Evolutionary conservation across 306 rosid genomes (phyloP).

Genomic region (Prunus armeniaca): DNA sequence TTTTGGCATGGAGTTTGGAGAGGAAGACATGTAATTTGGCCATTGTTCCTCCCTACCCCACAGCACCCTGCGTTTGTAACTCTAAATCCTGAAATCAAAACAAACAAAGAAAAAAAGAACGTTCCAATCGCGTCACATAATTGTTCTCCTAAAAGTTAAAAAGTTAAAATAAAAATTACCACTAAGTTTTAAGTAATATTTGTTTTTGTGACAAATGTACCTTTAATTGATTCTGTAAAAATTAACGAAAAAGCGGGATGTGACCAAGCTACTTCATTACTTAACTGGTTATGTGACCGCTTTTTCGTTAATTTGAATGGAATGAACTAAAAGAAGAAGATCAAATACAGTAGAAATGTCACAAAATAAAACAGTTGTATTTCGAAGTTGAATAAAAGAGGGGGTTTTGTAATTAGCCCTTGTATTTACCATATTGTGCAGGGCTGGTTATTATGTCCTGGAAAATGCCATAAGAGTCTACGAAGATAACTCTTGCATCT

Average conservation of each 20-base stretch:
- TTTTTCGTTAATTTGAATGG: background rate
- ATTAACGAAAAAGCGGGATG: background rate
- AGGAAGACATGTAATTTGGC: conserved; percentile 83
- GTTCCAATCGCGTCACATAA: background rate
- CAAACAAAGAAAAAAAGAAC: background rate
- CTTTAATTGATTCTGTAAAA: background rate
- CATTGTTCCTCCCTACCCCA: conserved; percentile 94
- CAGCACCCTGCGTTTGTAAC: conserved; percentile 76
- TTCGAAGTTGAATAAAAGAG: background rate
- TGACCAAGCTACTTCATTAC: background rate
- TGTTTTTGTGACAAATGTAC: background rate
- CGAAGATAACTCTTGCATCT: conserved; percentile 63
- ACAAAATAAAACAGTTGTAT: background rate
- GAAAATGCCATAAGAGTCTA: conserved; percentile 71
- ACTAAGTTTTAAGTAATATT: background rate
- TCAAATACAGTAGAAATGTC: background rate
- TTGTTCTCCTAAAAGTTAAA: background rate
- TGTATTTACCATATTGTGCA: conserved; percentile 57
- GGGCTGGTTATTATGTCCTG: conserved; percentile 67
- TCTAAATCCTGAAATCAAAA: conserved; percentile 52
- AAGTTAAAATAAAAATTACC: background rate
- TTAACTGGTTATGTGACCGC: background rate
- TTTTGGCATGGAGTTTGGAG: conserved; percentile 71
- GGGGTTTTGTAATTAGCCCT: background rate
- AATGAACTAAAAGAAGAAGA: background rate